Evolutionary conservation across 1,139 yeast species (phyloP).

Genomic region (Taiozyma sp.): DNA sequence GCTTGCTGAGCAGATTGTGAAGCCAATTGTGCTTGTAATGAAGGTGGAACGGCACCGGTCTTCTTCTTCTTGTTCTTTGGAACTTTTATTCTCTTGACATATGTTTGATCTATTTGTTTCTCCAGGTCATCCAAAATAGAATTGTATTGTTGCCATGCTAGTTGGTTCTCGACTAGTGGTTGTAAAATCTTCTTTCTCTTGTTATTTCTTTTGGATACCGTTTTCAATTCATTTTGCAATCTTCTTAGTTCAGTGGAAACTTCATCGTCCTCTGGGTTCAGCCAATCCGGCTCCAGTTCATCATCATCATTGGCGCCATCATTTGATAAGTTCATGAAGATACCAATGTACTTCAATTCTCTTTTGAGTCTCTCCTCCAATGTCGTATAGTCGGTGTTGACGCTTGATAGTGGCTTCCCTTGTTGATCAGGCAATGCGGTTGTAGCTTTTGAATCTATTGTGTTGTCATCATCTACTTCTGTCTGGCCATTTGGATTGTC

Average conservation of each 20-base stretch:
- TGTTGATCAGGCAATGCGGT: conserved; percentile 39
- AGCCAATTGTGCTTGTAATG: conserved; percentile 25
- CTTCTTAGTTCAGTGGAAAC: conserved; percentile 78
- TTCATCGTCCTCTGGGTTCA: conserved; percentile 89
- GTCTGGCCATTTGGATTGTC: conserved; percentile 30
- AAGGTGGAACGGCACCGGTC: conserved; percentile 21
- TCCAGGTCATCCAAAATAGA: conserved; percentile 90
- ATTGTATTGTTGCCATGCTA: conserved; percentile 93
- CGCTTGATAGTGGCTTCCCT: conserved; percentile 42
- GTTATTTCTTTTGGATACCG: conserved; percentile 59
- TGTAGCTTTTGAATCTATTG: conserved; percentile 24
- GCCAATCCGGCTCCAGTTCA: conserved; percentile 50
- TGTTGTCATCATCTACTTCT: conserved; percentile 15
- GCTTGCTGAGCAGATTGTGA: conserved; percentile 39
- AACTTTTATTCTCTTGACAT: conserved; percentile 77
- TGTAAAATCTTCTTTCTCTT: conserved; percentile 61
- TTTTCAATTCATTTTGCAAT: conserved; percentile 65
- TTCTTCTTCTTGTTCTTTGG: conserved; percentile 77
- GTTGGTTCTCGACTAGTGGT: conserved; percentile 80
- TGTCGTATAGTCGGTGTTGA: conserved; percentile 64
- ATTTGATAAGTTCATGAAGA: conserved; percentile 61
- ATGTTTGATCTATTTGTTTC: conserved; percentile 95
- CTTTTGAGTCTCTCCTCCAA: conserved; percentile 85
- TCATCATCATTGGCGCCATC: conserved; percentile 13
- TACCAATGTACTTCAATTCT: conserved; percentile 87